These are phyloP conservation scores for Typha latifolia DNA, from an alignment of 176 grass and related monocot species.

Conservation along the genomic window DNA sequence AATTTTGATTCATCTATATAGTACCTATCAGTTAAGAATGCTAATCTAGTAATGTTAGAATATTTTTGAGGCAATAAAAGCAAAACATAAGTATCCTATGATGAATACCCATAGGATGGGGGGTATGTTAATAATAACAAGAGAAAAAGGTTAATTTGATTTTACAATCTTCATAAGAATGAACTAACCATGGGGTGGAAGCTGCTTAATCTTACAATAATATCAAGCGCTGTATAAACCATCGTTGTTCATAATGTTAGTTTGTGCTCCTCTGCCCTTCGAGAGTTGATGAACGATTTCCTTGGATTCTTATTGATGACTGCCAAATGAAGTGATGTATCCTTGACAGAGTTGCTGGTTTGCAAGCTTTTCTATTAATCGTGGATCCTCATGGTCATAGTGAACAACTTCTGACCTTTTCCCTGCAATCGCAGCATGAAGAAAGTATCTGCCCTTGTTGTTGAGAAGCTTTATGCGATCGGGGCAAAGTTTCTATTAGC, in stretches of 20 bases:
- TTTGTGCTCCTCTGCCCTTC: not conserved
- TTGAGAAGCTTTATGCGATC: not conserved
- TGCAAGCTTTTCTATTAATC: not conserved
- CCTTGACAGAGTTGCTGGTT: constrained; percentile 3
- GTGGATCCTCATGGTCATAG: not conserved
- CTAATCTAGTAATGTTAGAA: too few species aligned
- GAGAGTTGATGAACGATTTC: not conserved
- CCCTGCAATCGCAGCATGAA: constrained; percentile 1
- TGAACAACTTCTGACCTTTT: not conserved
- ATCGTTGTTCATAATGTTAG: not conserved
- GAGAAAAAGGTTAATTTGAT: too few species aligned
- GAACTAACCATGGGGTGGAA: not conserved
- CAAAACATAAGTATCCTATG: too few species aligned
- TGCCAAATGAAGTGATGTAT: constrained; percentile 11
- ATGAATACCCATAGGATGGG: too few species aligned
- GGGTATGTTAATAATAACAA: too few species aligned
- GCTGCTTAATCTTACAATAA: not conserved
- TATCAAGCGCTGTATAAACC: not conserved
- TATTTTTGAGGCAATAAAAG: too few species aligned
- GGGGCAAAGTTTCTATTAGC: not conserved
- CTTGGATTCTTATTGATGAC: not conserved
- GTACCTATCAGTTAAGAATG: too few species aligned
- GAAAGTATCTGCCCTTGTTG: not conserved
- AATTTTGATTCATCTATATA: too few species aligned
- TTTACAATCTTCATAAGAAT: not conserved